These are phyloP conservation scores for Aspergillus chevalieri DNA, from an alignment of 2,329 filamentous ascomycete species.

Conservation along the genomic window DNA sequence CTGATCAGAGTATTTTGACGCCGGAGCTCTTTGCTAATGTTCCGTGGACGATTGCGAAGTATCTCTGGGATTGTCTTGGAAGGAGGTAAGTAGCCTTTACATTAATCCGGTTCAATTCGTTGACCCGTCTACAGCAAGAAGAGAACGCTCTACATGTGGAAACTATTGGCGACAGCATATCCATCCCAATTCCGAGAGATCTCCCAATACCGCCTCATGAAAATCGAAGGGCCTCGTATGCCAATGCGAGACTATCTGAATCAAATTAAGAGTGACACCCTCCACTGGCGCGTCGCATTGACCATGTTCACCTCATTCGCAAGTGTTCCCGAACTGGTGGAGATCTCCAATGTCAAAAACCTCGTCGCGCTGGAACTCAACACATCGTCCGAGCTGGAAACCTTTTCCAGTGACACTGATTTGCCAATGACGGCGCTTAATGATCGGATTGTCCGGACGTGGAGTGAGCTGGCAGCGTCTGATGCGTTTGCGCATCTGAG, in stretches of 20 bases:
- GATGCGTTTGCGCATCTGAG: slow-evolving; percentile 34
- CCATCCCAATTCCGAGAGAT: slow-evolving; percentile 27
- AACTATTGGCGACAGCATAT: slow-evolving; percentile 35
- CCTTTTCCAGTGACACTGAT: slow-evolving; percentile 7
- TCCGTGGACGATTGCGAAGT: slow-evolving; percentile 35
- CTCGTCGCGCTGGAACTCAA: slow-evolving; percentile 35
- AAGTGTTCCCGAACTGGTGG: slow-evolving; percentile 30
- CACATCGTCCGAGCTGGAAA: slow-evolving; percentile 11
- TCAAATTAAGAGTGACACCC: slow-evolving; percentile 24
- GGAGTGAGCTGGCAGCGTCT: slow-evolving; percentile 32
- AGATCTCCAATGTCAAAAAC: slow-evolving; percentile 34
- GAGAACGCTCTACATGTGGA: slow-evolving; percentile 40
- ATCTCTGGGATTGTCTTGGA: slow-evolving; percentile 34
- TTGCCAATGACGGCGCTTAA: slow-evolving; percentile 20
- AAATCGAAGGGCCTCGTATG: slow-evolving; percentile 23
- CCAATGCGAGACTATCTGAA: slow-evolving; percentile 30
- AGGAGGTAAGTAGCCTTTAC: slow-evolving; percentile 23
- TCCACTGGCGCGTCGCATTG: slow-evolving; percentile 31
- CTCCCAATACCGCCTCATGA: slow-evolving; percentile 24
- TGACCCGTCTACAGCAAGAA: slow-evolving; percentile 21
- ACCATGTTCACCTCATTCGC: slow-evolving; percentile 28
- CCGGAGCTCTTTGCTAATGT: slow-evolving; percentile 30
- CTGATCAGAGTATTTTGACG: slow-evolving; percentile 33
- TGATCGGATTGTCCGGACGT: slow-evolving; percentile 36
- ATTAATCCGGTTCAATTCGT: background rate